Conservation (phyloP, 1,139 yeast species). For the Debaryomyces sp. region DNA sequence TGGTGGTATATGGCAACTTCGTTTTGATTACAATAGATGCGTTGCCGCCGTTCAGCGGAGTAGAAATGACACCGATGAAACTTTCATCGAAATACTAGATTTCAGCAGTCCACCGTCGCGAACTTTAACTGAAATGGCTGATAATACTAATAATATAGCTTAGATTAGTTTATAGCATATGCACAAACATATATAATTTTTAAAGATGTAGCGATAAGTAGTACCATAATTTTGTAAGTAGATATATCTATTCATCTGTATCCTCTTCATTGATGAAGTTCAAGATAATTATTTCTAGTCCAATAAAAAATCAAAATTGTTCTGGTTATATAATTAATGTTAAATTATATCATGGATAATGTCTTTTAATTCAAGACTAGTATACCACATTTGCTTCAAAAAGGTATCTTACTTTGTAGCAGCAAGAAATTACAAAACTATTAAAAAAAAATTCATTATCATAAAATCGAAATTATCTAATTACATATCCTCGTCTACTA, state of each 20-base stretch:
- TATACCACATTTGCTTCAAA: too few relatives aligned
- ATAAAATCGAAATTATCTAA: neutral
- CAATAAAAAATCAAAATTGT: too few relatives aligned
- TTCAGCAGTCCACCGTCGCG: slow-evolving; percentile 53
- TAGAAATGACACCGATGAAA: slow-evolving; percentile 49
- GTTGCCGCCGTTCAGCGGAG: slow-evolving; percentile 86
- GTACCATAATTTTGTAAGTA: too few relatives aligned
- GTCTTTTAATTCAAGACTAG: too few relatives aligned
- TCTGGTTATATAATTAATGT: too few relatives aligned
- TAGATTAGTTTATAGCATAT: neutral
- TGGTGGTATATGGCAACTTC: slow-evolving; percentile 93
- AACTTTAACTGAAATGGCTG: neutral
- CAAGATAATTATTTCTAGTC: too few relatives aligned
- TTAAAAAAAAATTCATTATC: neutral
- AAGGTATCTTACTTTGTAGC: too few relatives aligned
- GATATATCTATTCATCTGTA: too few relatives aligned
- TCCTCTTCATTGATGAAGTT: too few relatives aligned
- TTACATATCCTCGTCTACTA: slow-evolving; percentile 25
- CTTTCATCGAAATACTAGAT: slow-evolving; percentile 79
- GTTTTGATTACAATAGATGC: slow-evolving; percentile 80
- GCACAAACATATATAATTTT: neutral
- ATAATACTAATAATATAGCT: neutral
- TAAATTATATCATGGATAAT: too few relatives aligned
- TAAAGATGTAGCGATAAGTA: too few relatives aligned
- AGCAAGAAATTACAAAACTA: too few relatives aligned